A percentile compares a stretch with the other conserved stretches of the same genome.
These are phyloP conservation scores for Cyanidioschyzon merolae DNA, from an alignment of 23 red algal genomes.

Conservation along the genomic window DNA sequence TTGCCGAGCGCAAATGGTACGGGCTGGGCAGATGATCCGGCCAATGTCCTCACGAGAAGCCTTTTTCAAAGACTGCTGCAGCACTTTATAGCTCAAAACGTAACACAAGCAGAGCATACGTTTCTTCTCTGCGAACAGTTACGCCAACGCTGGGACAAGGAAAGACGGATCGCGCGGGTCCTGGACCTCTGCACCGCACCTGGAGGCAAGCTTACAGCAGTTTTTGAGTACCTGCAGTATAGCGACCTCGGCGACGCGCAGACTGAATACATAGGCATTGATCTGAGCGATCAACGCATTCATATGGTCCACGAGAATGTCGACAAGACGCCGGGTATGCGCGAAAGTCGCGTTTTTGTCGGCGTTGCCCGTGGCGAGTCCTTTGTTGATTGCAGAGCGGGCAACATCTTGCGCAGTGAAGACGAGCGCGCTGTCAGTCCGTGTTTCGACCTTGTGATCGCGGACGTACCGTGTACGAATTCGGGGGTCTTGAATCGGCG, in stretches of 20 bases:
- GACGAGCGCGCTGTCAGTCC: background rate
- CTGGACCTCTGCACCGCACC: background rate
- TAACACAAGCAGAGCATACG: background rate
- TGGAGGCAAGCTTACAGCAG: background rate
- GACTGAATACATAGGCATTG: background rate
- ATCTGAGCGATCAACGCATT: background rate
- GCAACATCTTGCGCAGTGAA: background rate
- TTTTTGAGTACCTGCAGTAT: background rate
- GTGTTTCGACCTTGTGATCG: constrained; percentile 13
- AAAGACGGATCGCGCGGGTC: background rate
- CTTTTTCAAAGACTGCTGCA: background rate
- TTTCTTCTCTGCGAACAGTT: background rate
- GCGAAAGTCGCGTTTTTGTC: background rate
- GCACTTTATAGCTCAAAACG: background rate
- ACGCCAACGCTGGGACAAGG: background rate
- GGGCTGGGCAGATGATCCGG: background rate
- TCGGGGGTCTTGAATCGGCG: background rate
- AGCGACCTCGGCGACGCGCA: background rate
- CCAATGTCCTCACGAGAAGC: background rate
- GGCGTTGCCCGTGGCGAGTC: background rate
- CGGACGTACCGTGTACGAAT: constrained; percentile 12
- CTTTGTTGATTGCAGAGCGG: background rate
- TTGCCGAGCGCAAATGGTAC: background rate
- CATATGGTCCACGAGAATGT: background rate
- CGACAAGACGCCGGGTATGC: background rate